Conservation (phyloP, 2,329 filamentous ascomycete genomes). For the Proliferodiscus dingleyae region DNA sequence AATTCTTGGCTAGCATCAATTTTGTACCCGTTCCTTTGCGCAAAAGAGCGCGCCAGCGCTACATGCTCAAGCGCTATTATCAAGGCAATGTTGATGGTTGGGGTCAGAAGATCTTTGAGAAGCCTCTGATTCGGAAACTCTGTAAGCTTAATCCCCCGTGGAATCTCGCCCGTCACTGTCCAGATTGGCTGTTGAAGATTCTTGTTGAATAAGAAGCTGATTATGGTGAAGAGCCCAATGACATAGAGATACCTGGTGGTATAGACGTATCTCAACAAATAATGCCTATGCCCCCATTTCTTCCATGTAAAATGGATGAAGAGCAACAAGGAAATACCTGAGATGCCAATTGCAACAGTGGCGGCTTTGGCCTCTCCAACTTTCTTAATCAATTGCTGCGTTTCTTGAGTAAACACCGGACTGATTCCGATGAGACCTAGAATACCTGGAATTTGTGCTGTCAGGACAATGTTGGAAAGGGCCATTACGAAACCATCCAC, state of each 20-base stretch:
- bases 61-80: slow-evolving; percentile 50
- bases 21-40: slow-evolving; percentile 54
- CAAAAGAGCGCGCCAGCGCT: slow-evolving; percentile 59
- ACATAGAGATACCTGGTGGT: slow-evolving; percentile 85
- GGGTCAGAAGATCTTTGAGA: slow-evolving; percentile 47
- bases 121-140: slow-evolving; percentile 42
- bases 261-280: slow-evolving; percentile 56
- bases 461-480: slow-evolving; percentile 60
- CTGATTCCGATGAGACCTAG: slow-evolving; percentile 39
- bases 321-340: slow-evolving; percentile 51
- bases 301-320: slow-evolving; percentile 46
- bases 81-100: slow-evolving; percentile 53
- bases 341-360: slow-evolving; percentile 53
- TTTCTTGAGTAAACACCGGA: slow-evolving; percentile 49
- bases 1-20: slow-evolving; percentile 62
- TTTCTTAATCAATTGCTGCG: slow-evolving; percentile 54
- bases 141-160: slow-evolving; percentile 48
- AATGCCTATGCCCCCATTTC: slow-evolving; percentile 52
- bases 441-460: slow-evolving; percentile 50
- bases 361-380: slow-evolving; percentile 47
- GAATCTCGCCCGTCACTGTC: slow-evolving; percentile 49
- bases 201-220: slow-evolving; percentile 63
- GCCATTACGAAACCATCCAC: slow-evolving; percentile 62
- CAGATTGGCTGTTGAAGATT: slow-evolving; percentile 36
- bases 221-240: slow-evolving; percentile 88